These are phyloP conservation scores for Geotrichum restrictum DNA, from an alignment of 1,139 yeast genomes.

Conservation along the genomic window DNA sequence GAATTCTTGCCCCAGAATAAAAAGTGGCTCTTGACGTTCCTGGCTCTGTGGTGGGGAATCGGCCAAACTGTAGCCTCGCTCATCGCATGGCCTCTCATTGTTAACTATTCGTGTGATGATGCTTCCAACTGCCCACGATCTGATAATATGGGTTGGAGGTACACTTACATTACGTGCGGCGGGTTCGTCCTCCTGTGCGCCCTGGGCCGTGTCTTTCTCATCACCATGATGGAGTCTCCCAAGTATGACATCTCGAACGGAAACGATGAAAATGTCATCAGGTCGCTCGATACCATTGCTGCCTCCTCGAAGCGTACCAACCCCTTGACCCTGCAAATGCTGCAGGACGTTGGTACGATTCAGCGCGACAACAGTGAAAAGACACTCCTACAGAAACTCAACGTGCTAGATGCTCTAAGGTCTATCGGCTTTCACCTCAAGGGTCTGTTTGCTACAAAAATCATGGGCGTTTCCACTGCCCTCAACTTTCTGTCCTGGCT, in stretches of 20 bases:
- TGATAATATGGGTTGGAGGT: conserved; percentile 59
- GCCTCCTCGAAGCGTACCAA: conserved; percentile 26
- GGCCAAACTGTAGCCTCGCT: conserved; percentile 56
- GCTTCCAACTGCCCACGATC: conserved; percentile 45
- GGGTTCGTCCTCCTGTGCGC: conserved; percentile 52
- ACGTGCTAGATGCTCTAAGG: conserved; percentile 2
- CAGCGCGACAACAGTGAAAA: conserved; percentile 16
- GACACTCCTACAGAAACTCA: conserved; percentile 15
- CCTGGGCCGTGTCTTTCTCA: conserved; percentile 45
- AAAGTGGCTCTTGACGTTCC: conserved; percentile 53
- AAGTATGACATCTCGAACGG: conserved; percentile 52
- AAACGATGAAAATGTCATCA: conserved; percentile 48
- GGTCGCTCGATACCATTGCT: conserved; percentile 29
- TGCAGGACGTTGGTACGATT: conserved; percentile 43
- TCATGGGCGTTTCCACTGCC: conserved; percentile 43
- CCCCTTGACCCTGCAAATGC: conserved; percentile 41
- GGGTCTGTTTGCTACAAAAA: conserved; percentile 42
- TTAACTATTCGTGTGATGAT: conserved; percentile 46
- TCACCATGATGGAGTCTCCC: conserved; percentile 54
- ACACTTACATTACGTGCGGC: conserved; percentile 52
- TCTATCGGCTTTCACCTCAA: conserved; percentile 21
- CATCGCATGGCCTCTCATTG: conserved; percentile 56
- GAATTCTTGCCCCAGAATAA: conserved; percentile 54
- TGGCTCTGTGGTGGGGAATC: conserved; percentile 62
- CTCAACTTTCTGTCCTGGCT: conserved; percentile 49